Evolutionary conservation across 2,329 filamentous ascomycete genomes (phyloP), one percentile per base, ranked within the genome.

Genomic region (Malbranchea cinnamomea): DNA sequence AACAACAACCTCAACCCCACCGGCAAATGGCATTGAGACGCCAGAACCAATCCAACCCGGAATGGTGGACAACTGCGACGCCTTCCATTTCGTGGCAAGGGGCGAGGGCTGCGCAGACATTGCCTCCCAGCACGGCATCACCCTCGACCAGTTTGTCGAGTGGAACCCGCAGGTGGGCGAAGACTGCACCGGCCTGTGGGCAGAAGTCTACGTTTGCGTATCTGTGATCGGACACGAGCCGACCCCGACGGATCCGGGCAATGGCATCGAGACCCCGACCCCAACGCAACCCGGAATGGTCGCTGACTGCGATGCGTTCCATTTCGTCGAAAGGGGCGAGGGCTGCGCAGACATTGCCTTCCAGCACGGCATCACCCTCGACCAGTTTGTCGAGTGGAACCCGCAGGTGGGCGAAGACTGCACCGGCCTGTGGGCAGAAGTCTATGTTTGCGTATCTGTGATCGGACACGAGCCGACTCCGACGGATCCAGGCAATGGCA

Each of bases 201-300:
- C 19, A 6, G 22, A 24, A 10, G 14, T 14, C 9, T 31, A 31
- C n/a, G 29, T 18, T 9, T 31, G 29, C 13, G 22, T 31, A 9
- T 20, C 27, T 20, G 18, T 28, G 9, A 28, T 25, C 2, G 29
- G 24, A 6, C 19, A 30, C 3, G 15, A 30, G 8, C 16, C 16
- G n/a, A 29, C 16, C 2, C 12, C 34, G 10, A 32, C 26, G 4
- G 15, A 16, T 2, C 29, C 28, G 8, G 11, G 12, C 6, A 24
- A n/a, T 4, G 14, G 25, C n/a, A 31, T 31, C 13, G 22, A 23
- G 8, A 31, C 17, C 9, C 32, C 27, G 9, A 15, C n/a, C 7
- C 32, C 27, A 5, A 14, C 20, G 8, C 32, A 34, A 17, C 32
- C 32, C 9, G 26, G 26, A 10, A 34, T 24, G 16, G 27, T 26